Base-by-base conservation (phyloP, 2,329 filamentous ascomycete species). In the Elsinoe necatrix region DNA sequence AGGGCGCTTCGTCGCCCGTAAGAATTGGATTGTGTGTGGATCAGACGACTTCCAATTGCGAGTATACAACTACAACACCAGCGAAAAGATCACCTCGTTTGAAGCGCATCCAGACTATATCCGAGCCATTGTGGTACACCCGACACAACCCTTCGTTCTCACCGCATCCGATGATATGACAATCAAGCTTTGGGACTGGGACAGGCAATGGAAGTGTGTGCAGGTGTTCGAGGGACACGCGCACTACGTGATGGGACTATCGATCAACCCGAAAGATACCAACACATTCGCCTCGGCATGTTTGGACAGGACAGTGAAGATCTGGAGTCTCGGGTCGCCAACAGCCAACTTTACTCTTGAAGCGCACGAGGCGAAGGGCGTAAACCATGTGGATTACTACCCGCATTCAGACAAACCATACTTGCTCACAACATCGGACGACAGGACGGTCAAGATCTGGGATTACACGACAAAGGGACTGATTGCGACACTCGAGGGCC, bases 31-130 rank as follows among this genome's bases (percentile, higher is more conserved):
- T 35, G 68, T 71, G 14, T 71, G 68, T 75, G 93, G 93, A 68
- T 92, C 86, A 64, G 89, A 95, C 76, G 89, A 95, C 76, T 98
- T 95, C 76, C 82, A 86, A 67, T 71, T 86, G 60, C 87, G 92
- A 65, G 88, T 95, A 62, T 95, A 95, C 81, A 97, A 98, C 77
- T 98, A 97, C 81, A 97, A 98, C 76, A 98, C 93, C 55, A 95
- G 89, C 59, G 93, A 98, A 75, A 97, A 96, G 81, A 93, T 97
- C 67, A 92, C 90, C 55, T 88, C 88, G 14, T 97, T 96, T 73
- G 92, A 97, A 76, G 92, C 91, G 54, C 93, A 98, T 71, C 93
- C 93, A 60, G 93, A 98, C 73, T 98, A 98, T 69, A 97, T 98
- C 70, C 88, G 93, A 66, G 91, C 93, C 52, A 96, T 98, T 65